Evolutionary conservation across 345 rosid genomes (phyloP).

Genomic region (Alliaria petiolata): DNA sequence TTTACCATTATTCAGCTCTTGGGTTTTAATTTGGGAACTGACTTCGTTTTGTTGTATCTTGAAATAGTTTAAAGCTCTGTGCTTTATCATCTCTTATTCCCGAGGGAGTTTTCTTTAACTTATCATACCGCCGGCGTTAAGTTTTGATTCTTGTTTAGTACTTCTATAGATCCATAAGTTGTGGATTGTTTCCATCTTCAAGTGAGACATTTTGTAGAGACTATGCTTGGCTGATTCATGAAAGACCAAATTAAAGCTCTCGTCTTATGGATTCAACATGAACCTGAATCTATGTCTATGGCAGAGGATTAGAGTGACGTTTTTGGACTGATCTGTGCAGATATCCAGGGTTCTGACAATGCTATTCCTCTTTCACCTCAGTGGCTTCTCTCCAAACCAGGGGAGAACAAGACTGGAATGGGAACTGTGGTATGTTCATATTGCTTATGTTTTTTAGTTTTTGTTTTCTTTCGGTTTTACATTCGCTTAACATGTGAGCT

Average conservation of each 20-base stretch:
- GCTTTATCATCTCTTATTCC: not conserved
- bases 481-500: not conserved
- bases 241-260: not conserved
- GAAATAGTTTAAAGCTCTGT: not conserved
- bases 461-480: not conserved
- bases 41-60: not conserved
- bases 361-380: constrained; percentile 94
- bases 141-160: not conserved
- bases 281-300: not conserved
- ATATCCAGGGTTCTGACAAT: constrained; percentile 68
- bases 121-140: not conserved
- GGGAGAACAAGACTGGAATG: constrained; percentile 68
- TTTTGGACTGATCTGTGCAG: constrained; percentile 46
- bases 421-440: constrained; percentile 64
- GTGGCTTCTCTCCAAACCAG: constrained; percentile 94
- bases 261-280: not conserved
- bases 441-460: not conserved
- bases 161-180: constrained; percentile 1
- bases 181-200: not conserved
- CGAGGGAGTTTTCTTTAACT: not conserved
- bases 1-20: not conserved
- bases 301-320: constrained; percentile 13
- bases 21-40: constrained; percentile 11
- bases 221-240: not conserved
- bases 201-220: not conserved